Evolutionary conservation across 768 basidiomycete species (phyloP), one percentile per base, ranked within the genome.

Genomic region (Lyophyllum decastes): DNA sequence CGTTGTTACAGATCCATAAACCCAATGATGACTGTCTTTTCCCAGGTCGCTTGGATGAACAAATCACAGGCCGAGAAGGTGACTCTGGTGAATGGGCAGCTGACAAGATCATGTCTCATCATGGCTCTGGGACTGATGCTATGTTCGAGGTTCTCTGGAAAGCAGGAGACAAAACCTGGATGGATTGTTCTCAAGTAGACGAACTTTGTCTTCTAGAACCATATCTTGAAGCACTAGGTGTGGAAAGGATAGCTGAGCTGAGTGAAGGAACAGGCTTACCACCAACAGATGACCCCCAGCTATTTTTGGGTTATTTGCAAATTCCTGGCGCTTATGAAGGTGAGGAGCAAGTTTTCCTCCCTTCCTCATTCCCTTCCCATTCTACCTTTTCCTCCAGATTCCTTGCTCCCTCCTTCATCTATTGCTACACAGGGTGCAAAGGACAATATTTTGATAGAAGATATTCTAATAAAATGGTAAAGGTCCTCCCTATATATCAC

Each of bases 1-100:
- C 68, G 1, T 61, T 70, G 22, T 62, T 78, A 0, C 22, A 55
- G 0, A 61, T 52, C 2, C 66, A 64, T 33, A 17, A 56, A 1
- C 53, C 71, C 0, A 77, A 75, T 54, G 66, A 77, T 46, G 38
- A 62, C 21, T 0, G 14, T 0, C 52, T 62, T 0, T 76, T 76
- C 55, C 73, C 76, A 0, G 54, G 54, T 22, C 24, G 47, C 1
- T 38, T 55, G 0, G 45, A 55, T 19, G 19, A 30, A 4, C 54
- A 55, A 34, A 55, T 55, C 16, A n/a, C 21, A 11, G 40, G n/a
- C 5, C 11, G 34, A 19, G n/a, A 27, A 21, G 16, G 24, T 43
- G 30, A 5, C 30, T 10, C 30, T 5, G 44, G 9, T n/a, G 40
- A 57, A 10, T 57, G 55, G 55, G 47, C 49, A 21, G 49, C 48